Conservation (phyloP, 73 alveolate species). For the Halteria grandinella region DNA sequence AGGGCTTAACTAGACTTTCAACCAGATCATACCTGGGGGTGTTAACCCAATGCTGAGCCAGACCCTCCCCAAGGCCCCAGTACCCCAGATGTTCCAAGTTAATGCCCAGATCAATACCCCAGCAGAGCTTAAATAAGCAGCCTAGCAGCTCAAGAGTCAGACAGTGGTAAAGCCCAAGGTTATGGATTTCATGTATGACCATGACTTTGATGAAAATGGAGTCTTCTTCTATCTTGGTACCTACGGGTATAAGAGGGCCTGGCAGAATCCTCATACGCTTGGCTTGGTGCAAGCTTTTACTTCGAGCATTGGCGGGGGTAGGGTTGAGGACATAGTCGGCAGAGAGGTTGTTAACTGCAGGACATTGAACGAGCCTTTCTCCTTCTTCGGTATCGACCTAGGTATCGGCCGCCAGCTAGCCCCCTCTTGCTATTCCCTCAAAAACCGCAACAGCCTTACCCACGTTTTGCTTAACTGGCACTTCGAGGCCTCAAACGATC, state of each 20-base stretch:
- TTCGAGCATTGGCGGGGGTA: constrained; percentile 90
- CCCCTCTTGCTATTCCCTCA: constrained; percentile 89
- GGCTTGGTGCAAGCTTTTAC: constrained; percentile 88
- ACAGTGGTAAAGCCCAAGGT: not conserved
- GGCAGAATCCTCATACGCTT: constrained; percentile 90
- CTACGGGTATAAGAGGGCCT: constrained; percentile 73
- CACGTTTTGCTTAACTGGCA: constrained; percentile 95
- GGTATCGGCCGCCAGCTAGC: constrained; percentile 85
- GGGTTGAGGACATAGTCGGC: constrained; percentile 87
- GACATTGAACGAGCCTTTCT: constrained; percentile 90
- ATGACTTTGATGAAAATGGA: constrained; percentile 96
- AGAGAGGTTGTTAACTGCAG: constrained; percentile 85
- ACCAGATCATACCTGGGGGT: no score
- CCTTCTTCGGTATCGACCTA: constrained; percentile 94
- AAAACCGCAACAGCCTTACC: constrained; percentile 89
- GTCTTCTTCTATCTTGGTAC: constrained; percentile 92
- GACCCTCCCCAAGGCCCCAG: no score
- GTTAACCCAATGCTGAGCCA: no score
- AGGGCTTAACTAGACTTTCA: no score
- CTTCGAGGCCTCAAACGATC: constrained; percentile 93
- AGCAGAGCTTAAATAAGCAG: no score
- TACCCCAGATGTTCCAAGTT: no score
- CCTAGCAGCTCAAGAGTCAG: not conserved
- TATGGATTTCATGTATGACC: constrained; percentile 79
- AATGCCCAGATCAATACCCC: no score